A percentile compares a stretch with the other conserved stretches of the same genome.
Conservation (phyloP, 352 stramenopile genomes). For the Phytophthora cactorum region DNA sequence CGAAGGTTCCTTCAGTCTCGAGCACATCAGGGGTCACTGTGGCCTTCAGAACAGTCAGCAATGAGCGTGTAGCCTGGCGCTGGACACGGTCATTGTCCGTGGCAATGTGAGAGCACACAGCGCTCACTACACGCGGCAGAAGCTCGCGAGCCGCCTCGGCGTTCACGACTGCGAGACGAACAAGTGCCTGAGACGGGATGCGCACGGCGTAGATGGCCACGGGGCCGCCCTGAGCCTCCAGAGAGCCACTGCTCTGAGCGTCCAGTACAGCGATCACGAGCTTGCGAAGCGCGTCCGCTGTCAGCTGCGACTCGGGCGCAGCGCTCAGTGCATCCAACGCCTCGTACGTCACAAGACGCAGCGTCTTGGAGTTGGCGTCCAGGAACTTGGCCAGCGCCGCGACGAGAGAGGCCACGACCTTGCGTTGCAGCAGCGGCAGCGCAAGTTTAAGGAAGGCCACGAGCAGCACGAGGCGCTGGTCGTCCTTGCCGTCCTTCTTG, state of each 20-base stretch:
- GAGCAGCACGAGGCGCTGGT: conserved; percentile 76
- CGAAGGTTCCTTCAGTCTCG: conserved; percentile 60
- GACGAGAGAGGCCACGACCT: conserved; percentile 81
- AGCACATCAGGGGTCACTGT: conserved; percentile 60
- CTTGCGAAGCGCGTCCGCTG: conserved; percentile 69
- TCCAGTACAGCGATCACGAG: conserved; percentile 69
- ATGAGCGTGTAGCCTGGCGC: conserved; percentile 63
- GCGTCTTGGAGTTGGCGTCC: conserved; percentile 74
- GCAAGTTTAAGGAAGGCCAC: conserved; percentile 83
- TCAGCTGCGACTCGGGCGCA: conserved; percentile 64
- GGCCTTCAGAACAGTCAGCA: conserved; percentile 71
- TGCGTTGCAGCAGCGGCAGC: conserved; percentile 80
- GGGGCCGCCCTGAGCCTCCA: conserved; percentile 54
- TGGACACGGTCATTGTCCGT: conserved; percentile 62
- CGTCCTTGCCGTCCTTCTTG: conserved; percentile 59
- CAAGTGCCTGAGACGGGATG: conserved; percentile 66
- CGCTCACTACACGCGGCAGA: conserved; percentile 77
- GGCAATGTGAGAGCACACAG: conserved; percentile 78
- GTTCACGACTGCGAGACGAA: conserved; percentile 70
- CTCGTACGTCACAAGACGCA: conserved; percentile 83
- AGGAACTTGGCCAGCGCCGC: conserved; percentile 77
- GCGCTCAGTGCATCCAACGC: conserved; percentile 65
- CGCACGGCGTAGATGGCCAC: conserved; percentile 71
- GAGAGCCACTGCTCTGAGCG: conserved; percentile 61
- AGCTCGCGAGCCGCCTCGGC: conserved; percentile 63